Conservation (phyloP, 495 filamentous ascomycete genomes). For the Daldinia loculata region DNA sequence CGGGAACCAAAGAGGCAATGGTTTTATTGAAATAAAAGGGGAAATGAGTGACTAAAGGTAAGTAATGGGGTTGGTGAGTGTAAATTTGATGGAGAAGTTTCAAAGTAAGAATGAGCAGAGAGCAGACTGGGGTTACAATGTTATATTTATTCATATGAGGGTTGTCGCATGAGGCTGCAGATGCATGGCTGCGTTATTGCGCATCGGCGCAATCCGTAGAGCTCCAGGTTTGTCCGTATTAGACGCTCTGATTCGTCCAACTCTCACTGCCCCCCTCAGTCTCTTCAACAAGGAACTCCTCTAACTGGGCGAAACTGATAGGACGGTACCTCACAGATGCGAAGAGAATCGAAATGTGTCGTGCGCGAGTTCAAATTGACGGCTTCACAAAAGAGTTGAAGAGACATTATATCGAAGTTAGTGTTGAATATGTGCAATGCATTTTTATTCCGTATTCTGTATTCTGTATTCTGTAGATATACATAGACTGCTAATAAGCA, state of each 20-base stretch:
- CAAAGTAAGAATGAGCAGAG: background rate
- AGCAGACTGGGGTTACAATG: background rate
- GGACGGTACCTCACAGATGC: background rate
- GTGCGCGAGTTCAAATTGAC: background rate
- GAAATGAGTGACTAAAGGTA: constrained; percentile 1
- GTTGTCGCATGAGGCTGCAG: background rate
- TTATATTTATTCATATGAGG: background rate
- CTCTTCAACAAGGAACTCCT: background rate
- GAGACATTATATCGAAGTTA: background rate
- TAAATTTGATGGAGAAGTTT: background rate
- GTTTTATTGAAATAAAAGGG: background rate
- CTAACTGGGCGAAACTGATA: background rate
- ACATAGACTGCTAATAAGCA: constrained; percentile 12
- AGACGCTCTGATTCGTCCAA: background rate
- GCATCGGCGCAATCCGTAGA: constrained; percentile 31
- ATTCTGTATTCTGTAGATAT: constrained; percentile 6
- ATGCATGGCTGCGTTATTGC: constrained; percentile 22
- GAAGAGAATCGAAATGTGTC: constrained; percentile 8
- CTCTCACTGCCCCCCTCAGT: constrained; percentile 15
- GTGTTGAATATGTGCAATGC: background rate
- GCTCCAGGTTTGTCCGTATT: background rate
- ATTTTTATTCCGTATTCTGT: background rate
- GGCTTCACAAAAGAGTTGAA: background rate
- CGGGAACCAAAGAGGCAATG: background rate
- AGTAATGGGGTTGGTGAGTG: background rate